phyloP scores from a whole-genome alignment of 1,284 basidiomycete genomes.

The Fomes fomentarius region DNA sequence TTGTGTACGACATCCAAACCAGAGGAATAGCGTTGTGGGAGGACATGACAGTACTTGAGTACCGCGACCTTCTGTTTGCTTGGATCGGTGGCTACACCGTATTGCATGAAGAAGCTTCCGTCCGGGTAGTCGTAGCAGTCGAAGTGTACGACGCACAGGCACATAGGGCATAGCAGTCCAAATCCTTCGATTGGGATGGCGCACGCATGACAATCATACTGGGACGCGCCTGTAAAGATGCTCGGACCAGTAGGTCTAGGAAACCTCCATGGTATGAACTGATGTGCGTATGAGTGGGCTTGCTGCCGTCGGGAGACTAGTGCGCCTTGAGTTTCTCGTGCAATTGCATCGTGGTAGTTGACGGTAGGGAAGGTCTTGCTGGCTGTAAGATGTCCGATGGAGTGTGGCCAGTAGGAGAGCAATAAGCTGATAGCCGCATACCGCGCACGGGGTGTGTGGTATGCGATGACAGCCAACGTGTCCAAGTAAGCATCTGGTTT shows the following conservation, averaged over 20 bases:
- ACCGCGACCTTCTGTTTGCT: slow-evolving; percentile 59
- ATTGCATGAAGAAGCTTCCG: slow-evolving; percentile 60
- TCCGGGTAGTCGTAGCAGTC: slow-evolving; percentile 74
- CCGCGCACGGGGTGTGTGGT: slow-evolving; percentile 59
- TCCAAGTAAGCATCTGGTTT: slow-evolving; percentile 75
- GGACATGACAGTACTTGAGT: slow-evolving; percentile 58
- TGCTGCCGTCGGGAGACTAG: slow-evolving; percentile 20
- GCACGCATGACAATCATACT: slow-evolving; percentile 58
- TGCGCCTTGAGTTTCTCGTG: slow-evolving; percentile 21
- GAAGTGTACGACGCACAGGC: slow-evolving; percentile 67
- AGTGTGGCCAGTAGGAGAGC: slow-evolving; percentile 64
- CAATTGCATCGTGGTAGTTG: slow-evolving; percentile 32
- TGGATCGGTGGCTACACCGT: slow-evolving; percentile 46
- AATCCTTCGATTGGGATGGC: slow-evolving; percentile 54
- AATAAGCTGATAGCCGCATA: slow-evolving; percentile 59
- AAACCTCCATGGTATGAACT: slow-evolving; percentile 73
- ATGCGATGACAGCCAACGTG: slow-evolving; percentile 69
- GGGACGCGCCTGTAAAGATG: slow-evolving; percentile 40
- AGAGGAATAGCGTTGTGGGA: slow-evolving; percentile 36
- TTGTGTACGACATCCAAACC: slow-evolving; percentile 30
- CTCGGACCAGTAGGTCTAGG: slow-evolving; percentile 30
- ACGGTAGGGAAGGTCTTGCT: slow-evolving; percentile 52
- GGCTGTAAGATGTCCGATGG: slow-evolving; percentile 66
- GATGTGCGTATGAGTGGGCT: slow-evolving; percentile 53
- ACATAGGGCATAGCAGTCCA: slow-evolving; percentile 67